Conservation (phyloP, 23 red algal genomes). For the Gracilaria gracilis region DNA sequence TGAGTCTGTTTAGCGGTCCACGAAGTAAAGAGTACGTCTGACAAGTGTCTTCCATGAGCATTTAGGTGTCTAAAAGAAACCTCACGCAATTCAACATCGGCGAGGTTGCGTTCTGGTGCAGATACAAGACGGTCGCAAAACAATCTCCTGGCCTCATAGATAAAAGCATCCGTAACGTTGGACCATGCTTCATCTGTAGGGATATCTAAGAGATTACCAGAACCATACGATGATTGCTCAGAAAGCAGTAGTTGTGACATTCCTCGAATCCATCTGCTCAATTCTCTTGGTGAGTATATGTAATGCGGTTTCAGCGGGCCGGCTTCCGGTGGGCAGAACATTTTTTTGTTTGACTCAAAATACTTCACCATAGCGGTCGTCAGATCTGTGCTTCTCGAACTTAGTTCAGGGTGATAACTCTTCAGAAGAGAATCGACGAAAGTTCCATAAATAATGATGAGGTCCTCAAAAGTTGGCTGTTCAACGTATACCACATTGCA, state of each 20-base stretch:
- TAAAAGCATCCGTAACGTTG: slow-evolving; percentile 65
- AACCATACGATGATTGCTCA: neutral
- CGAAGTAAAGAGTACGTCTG: slow-evolving; percentile 46
- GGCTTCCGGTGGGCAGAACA: slow-evolving; percentile 14
- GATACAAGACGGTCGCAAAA: slow-evolving; percentile 64
- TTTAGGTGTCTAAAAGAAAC: slow-evolving; percentile 9
- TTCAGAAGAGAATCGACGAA: slow-evolving; percentile 43
- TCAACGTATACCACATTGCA: slow-evolving; percentile 67
- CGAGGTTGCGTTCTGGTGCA: slow-evolving; percentile 33
- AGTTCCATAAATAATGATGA: slow-evolving; percentile 62
- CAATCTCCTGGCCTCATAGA: slow-evolving; percentile 66
- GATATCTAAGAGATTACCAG: neutral
- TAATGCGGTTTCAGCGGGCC: slow-evolving; percentile 69
- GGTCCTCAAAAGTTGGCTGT: slow-evolving; percentile 42
- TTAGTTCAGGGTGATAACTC: slow-evolving; percentile 3
- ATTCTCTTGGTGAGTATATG: slow-evolving; percentile 78
- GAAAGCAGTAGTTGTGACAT: slow-evolving; percentile 54
- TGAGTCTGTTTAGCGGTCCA: slow-evolving; percentile 31
- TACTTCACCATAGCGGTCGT: slow-evolving; percentile 72
- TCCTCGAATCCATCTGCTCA: slow-evolving; percentile 77
- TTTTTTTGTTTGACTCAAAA: slow-evolving; percentile 50
- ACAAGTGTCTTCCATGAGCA: neutral
- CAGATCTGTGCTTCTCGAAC: slow-evolving; percentile 3
- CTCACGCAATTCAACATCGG: slow-evolving; percentile 17
- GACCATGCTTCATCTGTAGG: slow-evolving; percentile 24